phyloP scores from a whole-genome alignment of 2,329 filamentous ascomycete genomes.

The Calonectria ilicicola region DNA sequence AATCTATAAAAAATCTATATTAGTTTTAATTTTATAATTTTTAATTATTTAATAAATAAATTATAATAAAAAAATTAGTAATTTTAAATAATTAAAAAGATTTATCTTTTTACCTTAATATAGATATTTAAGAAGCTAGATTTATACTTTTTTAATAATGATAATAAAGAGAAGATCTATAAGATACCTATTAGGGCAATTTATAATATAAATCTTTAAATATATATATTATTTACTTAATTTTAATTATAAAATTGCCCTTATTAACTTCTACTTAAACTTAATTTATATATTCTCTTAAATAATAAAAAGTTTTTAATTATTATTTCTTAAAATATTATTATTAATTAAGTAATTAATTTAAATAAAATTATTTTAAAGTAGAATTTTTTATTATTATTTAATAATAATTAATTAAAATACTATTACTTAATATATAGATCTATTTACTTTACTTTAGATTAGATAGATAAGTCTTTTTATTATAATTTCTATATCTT shows the following conservation, averaged over 20 bases:
- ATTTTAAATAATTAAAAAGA: not conserved
- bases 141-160: not conserved
- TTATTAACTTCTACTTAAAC: too few species aligned
- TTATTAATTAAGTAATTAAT: not conserved
- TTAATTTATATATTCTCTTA: not conserved
- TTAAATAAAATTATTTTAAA: not conserved
- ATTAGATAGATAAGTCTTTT: not conserved
- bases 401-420: not conserved
- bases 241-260: not conserved
- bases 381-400: not conserved
- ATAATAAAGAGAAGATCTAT: not conserved
- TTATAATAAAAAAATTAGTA: not conserved
- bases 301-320: not conserved
- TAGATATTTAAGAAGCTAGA: not conserved
- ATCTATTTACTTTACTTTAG: not conserved
- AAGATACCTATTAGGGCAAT: not conserved
- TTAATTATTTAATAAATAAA: not conserved
- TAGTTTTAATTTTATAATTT: conserved; percentile 12
- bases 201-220: not conserved
- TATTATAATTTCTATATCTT: not conserved
- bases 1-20: not conserved
- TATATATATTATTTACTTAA: not conserved
- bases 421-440: not conserved
- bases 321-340: not conserved
- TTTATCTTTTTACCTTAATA: conserved; percentile 3